Evolutionary conservation across 306 rosid genomes (phyloP).

Genomic region (Delonix regia): DNA sequence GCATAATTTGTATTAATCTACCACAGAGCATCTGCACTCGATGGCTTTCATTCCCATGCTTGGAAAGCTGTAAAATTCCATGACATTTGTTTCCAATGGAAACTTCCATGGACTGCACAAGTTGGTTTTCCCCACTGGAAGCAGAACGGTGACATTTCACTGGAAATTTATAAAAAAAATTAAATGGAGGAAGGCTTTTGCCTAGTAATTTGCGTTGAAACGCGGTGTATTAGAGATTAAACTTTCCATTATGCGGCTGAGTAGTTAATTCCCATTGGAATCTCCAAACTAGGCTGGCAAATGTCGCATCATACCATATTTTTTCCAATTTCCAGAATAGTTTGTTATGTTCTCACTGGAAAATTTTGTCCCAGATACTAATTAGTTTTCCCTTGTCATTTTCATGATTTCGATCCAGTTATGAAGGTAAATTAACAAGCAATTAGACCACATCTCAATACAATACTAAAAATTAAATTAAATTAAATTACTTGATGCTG

Average conservation of each 20-base stretch:
- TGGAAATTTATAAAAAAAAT: not conserved
- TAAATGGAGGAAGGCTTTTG: not conserved
- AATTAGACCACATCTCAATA: not conserved
- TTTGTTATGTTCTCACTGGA: no score
- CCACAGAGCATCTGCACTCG: no score
- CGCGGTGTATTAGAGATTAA: not conserved
- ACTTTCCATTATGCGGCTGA: not conserved
- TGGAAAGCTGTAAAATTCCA: not conserved
- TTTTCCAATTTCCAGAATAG: no score
- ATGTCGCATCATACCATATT: conserved; percentile 58
- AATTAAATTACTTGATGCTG: not conserved
- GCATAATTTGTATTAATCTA: no score
- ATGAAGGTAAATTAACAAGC: not conserved
- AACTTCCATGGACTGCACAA: not conserved
- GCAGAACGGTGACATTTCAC: not conserved
- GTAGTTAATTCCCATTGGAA: conserved; percentile 2
- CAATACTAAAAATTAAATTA: not conserved
- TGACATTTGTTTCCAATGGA: not conserved
- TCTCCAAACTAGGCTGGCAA: conserved; percentile 46
- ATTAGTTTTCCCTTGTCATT: conserved; percentile 4
- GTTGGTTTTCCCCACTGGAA: not conserved
- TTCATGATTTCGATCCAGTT: not conserved
- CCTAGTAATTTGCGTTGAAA: no score
- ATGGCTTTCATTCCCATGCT: no score
- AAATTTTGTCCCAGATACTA: conserved; percentile 13